phyloP scores from a whole-genome alignment of 2,329 filamentous ascomycete genomes.

The Ophiocordyceps polyrhachis-furcata region DNA sequence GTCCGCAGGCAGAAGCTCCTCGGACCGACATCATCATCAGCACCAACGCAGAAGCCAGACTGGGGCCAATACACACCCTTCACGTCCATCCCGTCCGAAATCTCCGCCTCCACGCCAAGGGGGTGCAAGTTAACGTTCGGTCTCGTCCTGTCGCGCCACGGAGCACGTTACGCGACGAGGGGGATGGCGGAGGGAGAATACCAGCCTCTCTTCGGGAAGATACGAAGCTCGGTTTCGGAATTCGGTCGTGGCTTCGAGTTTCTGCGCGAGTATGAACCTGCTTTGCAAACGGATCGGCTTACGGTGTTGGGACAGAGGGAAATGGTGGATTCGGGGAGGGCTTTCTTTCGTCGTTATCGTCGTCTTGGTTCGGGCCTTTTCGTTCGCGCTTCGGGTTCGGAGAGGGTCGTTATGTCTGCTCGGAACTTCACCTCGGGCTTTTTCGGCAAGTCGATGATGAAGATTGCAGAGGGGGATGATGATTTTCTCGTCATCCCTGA shows the following conservation, averaged over 20 bases:
- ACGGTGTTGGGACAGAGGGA: slow-evolving; percentile 47
- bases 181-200: slow-evolving; percentile 45
- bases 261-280: slow-evolving; percentile 52
- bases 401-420: slow-evolving; percentile 57
- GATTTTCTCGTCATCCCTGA: slow-evolving; percentile 53
- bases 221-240: slow-evolving; percentile 36
- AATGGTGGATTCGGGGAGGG: slow-evolving; percentile 54
- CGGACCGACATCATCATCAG: background rate
- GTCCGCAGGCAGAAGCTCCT: background rate
- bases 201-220: slow-evolving; percentile 40
- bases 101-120: slow-evolving; percentile 39
- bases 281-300: slow-evolving; percentile 49
- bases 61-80: slow-evolving; percentile 87
- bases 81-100: slow-evolving; percentile 53
- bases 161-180: slow-evolving; percentile 60
- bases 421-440: slow-evolving; percentile 61
- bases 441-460: slow-evolving; percentile 23
- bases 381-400: slow-evolving; percentile 49
- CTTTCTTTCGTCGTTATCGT: slow-evolving; percentile 60
- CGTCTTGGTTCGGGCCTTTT: slow-evolving; percentile 42
- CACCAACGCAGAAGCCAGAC: background rate
- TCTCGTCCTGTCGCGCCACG: slow-evolving; percentile 68
- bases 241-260: slow-evolving; percentile 52
- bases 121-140: slow-evolving; percentile 64
- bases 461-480: slow-evolving; percentile 20